These are phyloP conservation scores for Cordyceps cateniannulata DNA, from an alignment of 2,329 filamentous ascomycete species.

Conservation along the genomic window DNA sequence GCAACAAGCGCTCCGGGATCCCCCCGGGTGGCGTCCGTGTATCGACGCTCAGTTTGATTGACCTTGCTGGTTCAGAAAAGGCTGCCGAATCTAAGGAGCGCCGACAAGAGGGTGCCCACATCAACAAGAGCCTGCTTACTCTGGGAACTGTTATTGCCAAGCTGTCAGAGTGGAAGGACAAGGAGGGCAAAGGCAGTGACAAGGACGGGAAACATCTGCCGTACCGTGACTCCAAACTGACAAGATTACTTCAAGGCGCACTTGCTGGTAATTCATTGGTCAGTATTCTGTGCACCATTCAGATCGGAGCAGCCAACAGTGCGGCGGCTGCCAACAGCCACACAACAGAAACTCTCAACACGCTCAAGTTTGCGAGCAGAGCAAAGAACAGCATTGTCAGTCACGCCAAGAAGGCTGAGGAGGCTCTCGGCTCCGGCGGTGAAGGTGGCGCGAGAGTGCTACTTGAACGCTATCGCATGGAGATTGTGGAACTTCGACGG, in stretches of 20 bases:
- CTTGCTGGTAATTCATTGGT: constrained; percentile 90
- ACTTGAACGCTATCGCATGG: constrained; percentile 86
- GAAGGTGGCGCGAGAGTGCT: constrained; percentile 83
- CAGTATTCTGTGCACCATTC: constrained; percentile 95
- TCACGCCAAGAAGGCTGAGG: constrained; percentile 90
- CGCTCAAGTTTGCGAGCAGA: constrained; percentile 90
- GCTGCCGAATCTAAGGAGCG: constrained; percentile 94
- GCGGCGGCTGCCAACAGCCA: constrained; percentile 66
- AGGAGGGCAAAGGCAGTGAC: constrained; percentile 63
- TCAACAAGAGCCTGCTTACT: constrained; percentile 96
- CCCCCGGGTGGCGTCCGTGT: constrained; percentile 86
- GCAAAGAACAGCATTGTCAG: constrained; percentile 98
- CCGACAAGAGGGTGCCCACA: constrained; percentile 89
- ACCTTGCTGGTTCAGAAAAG: constrained; percentile 92
- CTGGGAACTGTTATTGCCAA: constrained; percentile 91
- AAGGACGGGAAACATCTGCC: constrained; percentile 90
- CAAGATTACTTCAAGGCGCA: constrained; percentile 82
- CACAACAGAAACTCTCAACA: constrained; percentile 86
- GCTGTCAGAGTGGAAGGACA: constrained; percentile 84
- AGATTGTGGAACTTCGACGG: constrained; percentile 74
- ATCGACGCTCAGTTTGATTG: constrained; percentile 90
- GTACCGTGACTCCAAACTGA: constrained; percentile 96
- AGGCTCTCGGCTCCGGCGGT: constrained; percentile 72
- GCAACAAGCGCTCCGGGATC: constrained; percentile 63
- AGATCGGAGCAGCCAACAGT: constrained; percentile 72